Evolutionary conservation across 331 rosid genomes (phyloP).

Genomic region (Stylosanthes scabra): DNA sequence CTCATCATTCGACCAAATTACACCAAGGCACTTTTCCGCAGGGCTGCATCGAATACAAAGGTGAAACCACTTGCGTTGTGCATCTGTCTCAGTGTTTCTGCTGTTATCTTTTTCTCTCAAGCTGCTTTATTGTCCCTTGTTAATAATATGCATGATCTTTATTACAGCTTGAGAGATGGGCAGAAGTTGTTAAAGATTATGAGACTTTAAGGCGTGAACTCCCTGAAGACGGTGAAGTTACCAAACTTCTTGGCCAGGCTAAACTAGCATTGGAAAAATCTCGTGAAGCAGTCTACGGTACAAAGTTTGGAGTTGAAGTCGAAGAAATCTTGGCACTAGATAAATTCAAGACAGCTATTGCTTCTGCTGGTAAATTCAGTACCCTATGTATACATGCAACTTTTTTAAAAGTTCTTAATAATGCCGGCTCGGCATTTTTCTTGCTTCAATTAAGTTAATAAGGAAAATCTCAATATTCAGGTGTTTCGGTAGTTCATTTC

Average conservation of each 20-base stretch:
- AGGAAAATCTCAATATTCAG: conserved; percentile 52
- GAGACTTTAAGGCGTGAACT: conserved; percentile 73
- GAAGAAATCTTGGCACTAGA: conserved; percentile 74
- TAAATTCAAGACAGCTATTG: conserved; percentile 67
- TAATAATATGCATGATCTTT: conserved; percentile 32
- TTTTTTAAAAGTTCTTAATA: not conserved
- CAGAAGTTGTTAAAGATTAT: conserved; percentile 82
- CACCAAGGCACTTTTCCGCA: conserved; percentile 83
- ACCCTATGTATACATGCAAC: not conserved
- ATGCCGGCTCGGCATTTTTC: conserved; percentile 16
- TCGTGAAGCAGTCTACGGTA: conserved; percentile 45
- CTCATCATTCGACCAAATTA: conserved; percentile 82
- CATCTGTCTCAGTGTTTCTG: not conserved
- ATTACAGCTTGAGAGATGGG: conserved; percentile 89
- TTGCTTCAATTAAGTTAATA: conserved; percentile 13
- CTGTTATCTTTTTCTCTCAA: conserved; percentile 5
- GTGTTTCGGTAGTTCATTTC: conserved; percentile 81
- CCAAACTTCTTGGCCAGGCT: conserved; percentile 74
- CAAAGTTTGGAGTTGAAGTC: conserved; percentile 73
- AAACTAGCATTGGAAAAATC: conserved; percentile 64
- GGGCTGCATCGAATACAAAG: conserved; percentile 87
- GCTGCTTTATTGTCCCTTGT: conserved; percentile 17
- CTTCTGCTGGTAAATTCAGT: conserved; percentile 65
- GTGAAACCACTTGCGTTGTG: conserved; percentile 42
- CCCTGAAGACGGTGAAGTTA: conserved; percentile 79